Evolutionary conservation across 345 rosid species (phyloP).

Genomic region (Erucastrum elatum): DNA sequence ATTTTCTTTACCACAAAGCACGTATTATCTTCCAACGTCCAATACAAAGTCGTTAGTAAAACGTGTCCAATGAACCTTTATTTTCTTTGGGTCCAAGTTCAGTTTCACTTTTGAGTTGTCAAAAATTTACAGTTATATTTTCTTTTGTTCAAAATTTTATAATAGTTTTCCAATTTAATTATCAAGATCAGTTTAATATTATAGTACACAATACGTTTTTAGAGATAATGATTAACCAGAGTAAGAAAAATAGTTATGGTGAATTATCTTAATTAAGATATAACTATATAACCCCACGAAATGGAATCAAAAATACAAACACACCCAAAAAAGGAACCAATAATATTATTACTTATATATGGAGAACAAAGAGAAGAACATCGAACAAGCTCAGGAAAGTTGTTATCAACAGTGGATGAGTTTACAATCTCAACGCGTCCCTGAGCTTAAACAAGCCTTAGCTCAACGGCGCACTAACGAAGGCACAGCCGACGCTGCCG

Average conservation of each 20-base stretch:
- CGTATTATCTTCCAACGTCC: conserved; percentile 2
- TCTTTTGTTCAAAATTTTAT: background rate
- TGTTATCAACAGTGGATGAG: conserved; percentile 29
- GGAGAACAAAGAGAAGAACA: conserved; percentile 22
- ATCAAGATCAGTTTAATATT: background rate
- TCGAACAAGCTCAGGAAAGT: conserved; percentile 31
- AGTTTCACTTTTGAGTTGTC: conserved; percentile 3
- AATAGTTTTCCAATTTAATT: background rate
- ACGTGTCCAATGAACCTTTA: background rate
- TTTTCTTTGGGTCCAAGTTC: background rate
- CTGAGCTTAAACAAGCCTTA: conserved; percentile 24
- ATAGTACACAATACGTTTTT: background rate
- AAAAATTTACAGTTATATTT: background rate
- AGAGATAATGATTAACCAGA: background rate
- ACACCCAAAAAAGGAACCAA: conserved; percentile 6
- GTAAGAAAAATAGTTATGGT: background rate
- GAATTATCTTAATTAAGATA: background rate
- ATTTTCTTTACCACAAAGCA: background rate
- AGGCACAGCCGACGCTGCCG: background rate
- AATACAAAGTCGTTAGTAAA: conserved; percentile 6
- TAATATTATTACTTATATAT: conserved; percentile 1
- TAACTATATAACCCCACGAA: conserved; percentile 13
- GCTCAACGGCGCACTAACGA: conserved; percentile 3
- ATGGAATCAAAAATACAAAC: background rate
- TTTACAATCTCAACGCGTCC: conserved; percentile 26